These are phyloP conservation scores for Anisogramma anomala DNA, from an alignment of 2,329 filamentous ascomycete genomes.

Conservation along the genomic window DNA sequence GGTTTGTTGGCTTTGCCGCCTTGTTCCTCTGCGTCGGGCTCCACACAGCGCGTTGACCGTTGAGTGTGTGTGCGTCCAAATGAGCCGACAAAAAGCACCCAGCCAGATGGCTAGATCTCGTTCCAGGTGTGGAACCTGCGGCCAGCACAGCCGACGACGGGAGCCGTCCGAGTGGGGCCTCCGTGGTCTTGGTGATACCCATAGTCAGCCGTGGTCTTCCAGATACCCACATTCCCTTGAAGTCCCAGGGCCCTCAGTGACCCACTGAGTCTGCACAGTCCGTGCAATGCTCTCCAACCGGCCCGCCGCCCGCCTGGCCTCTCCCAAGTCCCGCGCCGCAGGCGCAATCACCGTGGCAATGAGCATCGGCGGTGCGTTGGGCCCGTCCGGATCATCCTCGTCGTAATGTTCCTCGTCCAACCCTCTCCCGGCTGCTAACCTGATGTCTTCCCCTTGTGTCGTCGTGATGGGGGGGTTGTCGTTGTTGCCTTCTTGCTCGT, in stretches of 20 bases:
- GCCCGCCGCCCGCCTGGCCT: slow-evolving; percentile 41
- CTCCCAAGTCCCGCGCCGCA: slow-evolving; percentile 33
- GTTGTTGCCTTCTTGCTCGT: not conserved
- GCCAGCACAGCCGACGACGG: no score
- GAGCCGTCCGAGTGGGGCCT: no score
- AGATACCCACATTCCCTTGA: no score
- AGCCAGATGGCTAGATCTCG: no score
- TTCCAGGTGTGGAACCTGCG: no score
- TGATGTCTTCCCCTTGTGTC: not conserved
- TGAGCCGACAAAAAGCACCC: no score
- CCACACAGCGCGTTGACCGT: no score
- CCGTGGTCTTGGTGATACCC: no score
- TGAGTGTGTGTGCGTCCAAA: no score
- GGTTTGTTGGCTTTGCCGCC: no score
- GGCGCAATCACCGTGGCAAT: slow-evolving; percentile 43
- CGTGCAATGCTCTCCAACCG: slow-evolving; percentile 43
- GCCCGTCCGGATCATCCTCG: slow-evolving; percentile 7
- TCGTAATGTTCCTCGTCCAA: slow-evolving; percentile 14
- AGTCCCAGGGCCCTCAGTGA: slow-evolving; percentile 23
- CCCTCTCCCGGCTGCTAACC: not conserved
- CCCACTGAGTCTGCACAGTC: slow-evolving; percentile 44
- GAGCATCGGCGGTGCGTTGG: slow-evolving; percentile 37
- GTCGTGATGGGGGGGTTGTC: not conserved
- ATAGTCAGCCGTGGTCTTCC: no score
- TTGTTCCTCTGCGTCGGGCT: no score